Evolutionary conservation across 108 stramenopile species (phyloP), one percentile per base, ranked within the genome.

Genomic region (Epipyxis sp.): DNA sequence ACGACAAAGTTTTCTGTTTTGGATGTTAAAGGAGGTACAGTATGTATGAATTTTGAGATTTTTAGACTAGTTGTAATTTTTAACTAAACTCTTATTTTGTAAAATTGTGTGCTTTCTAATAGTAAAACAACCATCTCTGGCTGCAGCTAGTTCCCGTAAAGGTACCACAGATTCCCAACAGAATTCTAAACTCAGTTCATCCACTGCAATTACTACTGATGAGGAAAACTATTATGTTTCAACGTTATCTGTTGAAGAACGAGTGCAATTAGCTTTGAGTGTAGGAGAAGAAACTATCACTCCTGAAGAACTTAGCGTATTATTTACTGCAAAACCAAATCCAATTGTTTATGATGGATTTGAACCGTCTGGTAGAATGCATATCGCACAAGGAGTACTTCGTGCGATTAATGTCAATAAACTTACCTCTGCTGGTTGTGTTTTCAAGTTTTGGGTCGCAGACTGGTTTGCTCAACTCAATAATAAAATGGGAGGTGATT

Each of bases 401-500:
- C 78, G 88, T 43, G 94, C 95, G 30, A 93, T 98, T 91, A 98
- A 98, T 80, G 95, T 96, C 39, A 97, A 98, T 89, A 95, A 94
- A 83, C 62, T 79, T 25, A 77, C 71, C 25, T 72, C 77, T 27
- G 65, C 80, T 42, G 86, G 86, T 35, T 86, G 86, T n/a, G 54
- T 92, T n/a, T 99, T 99, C 82, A 90, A 93, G 83, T 99, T 99
- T 81, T 99, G 99, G 99, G 97, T 99, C 1, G 99, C 99, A 3
- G 99, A 99, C 81, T 99, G 99, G 99, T 99, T 99, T 80, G 99
- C 99, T 25, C 90, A 97, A 46, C 94, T 99, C 93, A 99, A 99
- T 81, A 97, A 98, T 88, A 99, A 99, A 81, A 95, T 98, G 94
- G 95, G 94, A 30, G 95, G 95, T n/a, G 95, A 96, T 79, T 76